Conservation (phyloP, 768 basidiomycete species). For the Leccinum subgranulosum region DNA sequence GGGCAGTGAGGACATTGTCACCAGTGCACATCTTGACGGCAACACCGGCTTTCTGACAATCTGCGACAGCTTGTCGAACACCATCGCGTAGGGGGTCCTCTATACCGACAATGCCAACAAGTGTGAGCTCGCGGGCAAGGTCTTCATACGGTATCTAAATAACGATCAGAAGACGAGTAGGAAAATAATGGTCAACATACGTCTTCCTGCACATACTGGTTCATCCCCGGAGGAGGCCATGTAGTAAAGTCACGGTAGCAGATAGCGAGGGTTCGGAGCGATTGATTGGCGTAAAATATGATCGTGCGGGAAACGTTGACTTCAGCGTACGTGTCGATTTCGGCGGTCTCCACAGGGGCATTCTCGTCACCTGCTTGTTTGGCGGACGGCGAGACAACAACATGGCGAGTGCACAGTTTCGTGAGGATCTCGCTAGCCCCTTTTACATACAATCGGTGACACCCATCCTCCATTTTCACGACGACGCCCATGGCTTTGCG, state of each 20-base stretch:
- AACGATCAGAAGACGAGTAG: slow-evolving; percentile 9
- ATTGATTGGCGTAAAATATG: slow-evolving; percentile 97
- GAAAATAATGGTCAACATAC: slow-evolving; percentile 33
- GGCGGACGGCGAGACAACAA: slow-evolving; percentile 52
- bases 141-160: slow-evolving; percentile 64
- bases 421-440: slow-evolving; percentile 93
- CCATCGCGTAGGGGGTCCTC: slow-evolving; percentile 93
- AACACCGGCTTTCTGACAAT: slow-evolving; percentile 88
- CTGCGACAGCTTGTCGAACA: slow-evolving; percentile 83
- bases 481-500: slow-evolving; percentile 96
- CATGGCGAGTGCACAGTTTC: slow-evolving; percentile 68
- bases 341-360: slow-evolving; percentile 47
- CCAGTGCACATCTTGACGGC: slow-evolving; percentile 98
- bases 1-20: slow-evolving; percentile 91
- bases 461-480: slow-evolving; percentile 50
- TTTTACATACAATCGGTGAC: slow-evolving; percentile 77
- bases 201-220: slow-evolving; percentile 46
- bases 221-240: slow-evolving; percentile 72
- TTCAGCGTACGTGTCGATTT: slow-evolving; percentile 62
- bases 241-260: slow-evolving; percentile 85
- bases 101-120: slow-evolving; percentile 91
- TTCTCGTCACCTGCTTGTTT: slow-evolving; percentile 16
- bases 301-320: slow-evolving; percentile 91
- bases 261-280: slow-evolving; percentile 88
- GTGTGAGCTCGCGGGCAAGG: slow-evolving; percentile 69